These are phyloP conservation scores for Neurospora sp. DNA, from an alignment of 2,329 filamentous ascomycete genomes.

Conservation along the genomic window DNA sequence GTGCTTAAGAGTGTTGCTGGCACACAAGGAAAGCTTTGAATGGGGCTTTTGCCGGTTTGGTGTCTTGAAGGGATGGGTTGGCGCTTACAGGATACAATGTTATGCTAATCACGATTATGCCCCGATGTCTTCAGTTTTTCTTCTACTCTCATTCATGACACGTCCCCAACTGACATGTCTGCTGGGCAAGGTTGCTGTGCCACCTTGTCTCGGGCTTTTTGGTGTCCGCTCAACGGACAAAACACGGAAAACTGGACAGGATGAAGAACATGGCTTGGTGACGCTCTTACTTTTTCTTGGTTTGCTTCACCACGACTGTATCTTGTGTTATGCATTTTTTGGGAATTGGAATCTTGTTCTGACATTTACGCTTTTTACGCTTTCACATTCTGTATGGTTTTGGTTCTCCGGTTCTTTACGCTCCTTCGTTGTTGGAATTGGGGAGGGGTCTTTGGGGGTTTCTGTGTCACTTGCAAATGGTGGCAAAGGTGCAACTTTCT, in stretches of 20 bases:
- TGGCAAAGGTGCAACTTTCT: background rate
- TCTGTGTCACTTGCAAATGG: background rate
- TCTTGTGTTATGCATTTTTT: background rate
- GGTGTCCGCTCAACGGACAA: background rate
- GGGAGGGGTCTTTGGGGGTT: background rate
- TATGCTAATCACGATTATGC: conserved; percentile 23
- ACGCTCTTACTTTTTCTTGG: background rate
- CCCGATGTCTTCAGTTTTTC: conserved; percentile 12
- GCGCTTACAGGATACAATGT: conserved; percentile 7
- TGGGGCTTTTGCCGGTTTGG: background rate
- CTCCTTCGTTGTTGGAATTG: background rate
- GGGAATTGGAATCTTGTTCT: background rate
- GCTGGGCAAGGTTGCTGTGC: background rate
- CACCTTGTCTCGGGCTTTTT: background rate
- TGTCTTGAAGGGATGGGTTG: background rate
- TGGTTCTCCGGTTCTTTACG: background rate
- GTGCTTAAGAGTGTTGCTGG: conserved; percentile 14
- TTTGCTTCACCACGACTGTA: background rate
- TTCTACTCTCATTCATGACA: conserved; percentile 1
- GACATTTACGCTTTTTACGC: background rate
- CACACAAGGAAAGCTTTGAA: background rate
- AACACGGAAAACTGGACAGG: background rate
- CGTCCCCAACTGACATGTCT: background rate
- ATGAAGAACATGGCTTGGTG: background rate
- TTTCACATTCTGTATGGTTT: background rate